These are phyloP conservation scores for Moringa oleifera DNA, from an alignment of 345 rosid species.

Conservation along the genomic window DNA sequence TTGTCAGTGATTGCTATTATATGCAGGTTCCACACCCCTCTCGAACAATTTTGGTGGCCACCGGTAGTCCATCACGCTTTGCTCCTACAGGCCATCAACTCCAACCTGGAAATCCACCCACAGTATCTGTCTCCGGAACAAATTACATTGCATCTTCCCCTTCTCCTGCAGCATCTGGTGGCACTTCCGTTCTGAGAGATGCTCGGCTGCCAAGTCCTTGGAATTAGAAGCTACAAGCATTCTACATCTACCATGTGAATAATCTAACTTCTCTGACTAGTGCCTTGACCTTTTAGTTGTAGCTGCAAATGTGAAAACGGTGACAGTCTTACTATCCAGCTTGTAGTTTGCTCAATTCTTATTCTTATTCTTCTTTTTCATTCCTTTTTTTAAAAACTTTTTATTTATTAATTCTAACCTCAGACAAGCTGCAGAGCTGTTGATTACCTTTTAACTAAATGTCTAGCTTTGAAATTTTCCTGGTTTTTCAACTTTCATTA, in stretches of 20 bases:
- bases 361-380: too few relatives aligned
- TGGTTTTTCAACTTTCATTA: too few relatives aligned
- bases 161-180: constrained; percentile 90
- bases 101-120: constrained; percentile 40
- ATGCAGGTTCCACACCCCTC: constrained; percentile 52
- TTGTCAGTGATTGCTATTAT: constrained; percentile 6
- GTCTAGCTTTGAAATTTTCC: too few relatives aligned
- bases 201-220: constrained; percentile 76
- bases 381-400: too few relatives aligned
- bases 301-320: too few relatives aligned
- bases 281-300: too few relatives aligned
- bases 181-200: constrained; percentile 79
- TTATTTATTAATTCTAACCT: too few relatives aligned
- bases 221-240: constrained; percentile 33
- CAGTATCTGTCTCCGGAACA: constrained; percentile 75
- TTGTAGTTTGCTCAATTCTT: too few relatives aligned
- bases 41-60: constrained; percentile 40
- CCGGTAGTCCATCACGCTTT: constrained; percentile 72
- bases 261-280: not conserved
- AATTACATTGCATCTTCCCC: constrained; percentile 80
- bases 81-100: constrained; percentile 44
- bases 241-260: not conserved
- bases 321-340: too few relatives aligned
- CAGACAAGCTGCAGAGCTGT: too few relatives aligned
- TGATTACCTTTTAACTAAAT: too few relatives aligned